Conservation (phyloP, 2,329 filamentous ascomycete species). For the Tolypocladium endophyticum region DNA sequence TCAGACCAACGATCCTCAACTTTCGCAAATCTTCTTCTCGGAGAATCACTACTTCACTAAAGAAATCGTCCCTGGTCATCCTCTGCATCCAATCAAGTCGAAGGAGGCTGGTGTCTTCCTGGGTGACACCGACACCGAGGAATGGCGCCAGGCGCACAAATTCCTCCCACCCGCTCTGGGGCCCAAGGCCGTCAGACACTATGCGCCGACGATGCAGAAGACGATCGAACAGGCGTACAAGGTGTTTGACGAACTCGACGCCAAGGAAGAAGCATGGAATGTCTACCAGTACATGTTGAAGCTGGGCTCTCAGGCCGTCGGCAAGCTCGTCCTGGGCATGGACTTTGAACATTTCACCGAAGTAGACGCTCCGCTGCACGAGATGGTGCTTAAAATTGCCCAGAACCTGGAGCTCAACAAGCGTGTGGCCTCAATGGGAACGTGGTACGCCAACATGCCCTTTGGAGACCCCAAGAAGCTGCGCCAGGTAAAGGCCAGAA, state of each 20-base stretch:
- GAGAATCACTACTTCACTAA: conserved; percentile 45
- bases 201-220: conserved; percentile 47
- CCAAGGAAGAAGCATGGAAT: conserved; percentile 33
- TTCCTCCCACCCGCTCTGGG: conserved; percentile 49
- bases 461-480: conserved; percentile 45
- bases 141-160: conserved; percentile 45
- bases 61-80: conserved; percentile 36
- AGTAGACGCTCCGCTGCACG: conserved; percentile 35
- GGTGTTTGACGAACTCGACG: conserved; percentile 40
- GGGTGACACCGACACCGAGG: conserved; percentile 38
- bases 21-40: conserved; percentile 33
- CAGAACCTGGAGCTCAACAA: conserved; percentile 46
- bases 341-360: conserved; percentile 34
- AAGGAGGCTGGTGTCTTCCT: conserved; percentile 29
- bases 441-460: conserved; percentile 45
- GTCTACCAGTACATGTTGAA: conserved; percentile 41
- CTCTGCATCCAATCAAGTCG: conserved; percentile 32
- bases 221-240: conserved; percentile 34
- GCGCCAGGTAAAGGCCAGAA: conserved; percentile 13
- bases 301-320: conserved; percentile 32
- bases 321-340: conserved; percentile 27
- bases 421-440: conserved; percentile 40
- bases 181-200: conserved; percentile 50
- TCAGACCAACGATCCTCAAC: conserved; percentile 37
- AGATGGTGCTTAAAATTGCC: conserved; percentile 40